Evolutionary conservation across 2,329 filamentous ascomycete species (phyloP).

Genomic region (Trichoderma oligosporum): DNA sequence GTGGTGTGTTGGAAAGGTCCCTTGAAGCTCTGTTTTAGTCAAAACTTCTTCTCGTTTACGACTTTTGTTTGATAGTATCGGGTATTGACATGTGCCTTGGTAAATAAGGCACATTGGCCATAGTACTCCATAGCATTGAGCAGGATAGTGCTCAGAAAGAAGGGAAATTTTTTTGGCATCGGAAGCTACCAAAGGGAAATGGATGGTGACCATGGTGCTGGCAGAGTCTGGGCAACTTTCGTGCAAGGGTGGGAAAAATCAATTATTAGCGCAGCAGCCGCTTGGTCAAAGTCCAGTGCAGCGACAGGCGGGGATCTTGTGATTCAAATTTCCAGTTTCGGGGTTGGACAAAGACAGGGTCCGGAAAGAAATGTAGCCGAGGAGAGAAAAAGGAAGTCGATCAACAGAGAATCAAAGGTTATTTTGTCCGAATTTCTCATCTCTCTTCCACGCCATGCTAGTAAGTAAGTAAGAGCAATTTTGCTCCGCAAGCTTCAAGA

Average conservation of each 20-base stretch:
- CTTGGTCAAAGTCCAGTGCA: background rate
- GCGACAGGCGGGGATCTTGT: conserved; percentile 17
- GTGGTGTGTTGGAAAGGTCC: too few species aligned
- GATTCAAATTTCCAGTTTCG: conserved; percentile 15
- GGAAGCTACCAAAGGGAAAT: background rate
- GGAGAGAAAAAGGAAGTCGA: conserved; percentile 17
- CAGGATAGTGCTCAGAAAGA: background rate
- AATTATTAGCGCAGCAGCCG: conserved; percentile 16
- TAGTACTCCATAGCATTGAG: too few species aligned
- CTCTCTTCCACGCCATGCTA: background rate
- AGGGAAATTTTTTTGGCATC: background rate
- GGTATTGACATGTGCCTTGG: too few species aligned
- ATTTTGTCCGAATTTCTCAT: background rate
- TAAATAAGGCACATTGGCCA: too few species aligned
- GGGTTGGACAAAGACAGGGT: conserved; percentile 16
- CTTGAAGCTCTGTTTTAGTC: too few species aligned
- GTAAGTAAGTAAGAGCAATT: background rate
- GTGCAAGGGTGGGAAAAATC: conserved; percentile 2
- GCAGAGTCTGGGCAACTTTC: background rate
- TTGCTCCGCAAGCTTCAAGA: background rate
- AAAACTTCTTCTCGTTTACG: too few species aligned
- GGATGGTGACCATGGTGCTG: background rate
- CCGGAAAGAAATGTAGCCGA: conserved; percentile 3
- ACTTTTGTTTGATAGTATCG: too few species aligned
- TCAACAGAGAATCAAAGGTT: background rate